phyloP scores from a whole-genome alignment of 352 stramenopile species.

The Aphanomyces astaci region DNA sequence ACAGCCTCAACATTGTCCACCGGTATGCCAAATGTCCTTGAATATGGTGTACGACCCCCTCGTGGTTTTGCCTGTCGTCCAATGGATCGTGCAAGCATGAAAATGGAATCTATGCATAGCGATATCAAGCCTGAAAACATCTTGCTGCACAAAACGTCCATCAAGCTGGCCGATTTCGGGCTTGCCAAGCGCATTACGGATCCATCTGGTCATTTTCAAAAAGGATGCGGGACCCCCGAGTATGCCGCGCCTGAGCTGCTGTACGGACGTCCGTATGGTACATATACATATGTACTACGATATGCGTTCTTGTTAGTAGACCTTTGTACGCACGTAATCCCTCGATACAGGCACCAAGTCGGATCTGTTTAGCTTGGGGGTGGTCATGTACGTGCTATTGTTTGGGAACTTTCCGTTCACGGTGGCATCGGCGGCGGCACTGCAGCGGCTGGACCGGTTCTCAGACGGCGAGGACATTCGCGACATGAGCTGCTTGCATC shows the following conservation, averaged over 20 bases:
- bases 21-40: background rate
- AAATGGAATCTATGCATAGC: constrained; percentile 33
- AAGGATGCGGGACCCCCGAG: constrained; percentile 65
- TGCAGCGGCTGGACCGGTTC: constrained; percentile 60
- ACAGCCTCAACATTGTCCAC: constrained; percentile 41
- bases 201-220: constrained; percentile 41
- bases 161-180: constrained; percentile 76
- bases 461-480: constrained; percentile 52
- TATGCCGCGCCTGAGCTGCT: constrained; percentile 72
- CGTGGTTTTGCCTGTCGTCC: background rate
- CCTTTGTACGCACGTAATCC: too few species aligned
- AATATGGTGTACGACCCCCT: too few species aligned
- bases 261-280: constrained; percentile 50
- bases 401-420: constrained; percentile 75
- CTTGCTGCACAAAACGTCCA: constrained; percentile 50
- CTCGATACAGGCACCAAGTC: constrained; percentile 43
- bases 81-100: background rate
- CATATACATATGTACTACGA: too few species aligned
- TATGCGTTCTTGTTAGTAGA: too few species aligned
- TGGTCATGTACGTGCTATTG: constrained; percentile 71
- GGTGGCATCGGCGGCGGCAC: constrained; percentile 53
- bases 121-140: constrained; percentile 83
- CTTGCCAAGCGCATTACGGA: constrained; percentile 57
- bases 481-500: constrained; percentile 70
- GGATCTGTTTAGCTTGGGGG: constrained; percentile 69